Evolutionary conservation across 169 alveolate genomes (phyloP).

Genomic region (Plasmodium inui): DNA sequence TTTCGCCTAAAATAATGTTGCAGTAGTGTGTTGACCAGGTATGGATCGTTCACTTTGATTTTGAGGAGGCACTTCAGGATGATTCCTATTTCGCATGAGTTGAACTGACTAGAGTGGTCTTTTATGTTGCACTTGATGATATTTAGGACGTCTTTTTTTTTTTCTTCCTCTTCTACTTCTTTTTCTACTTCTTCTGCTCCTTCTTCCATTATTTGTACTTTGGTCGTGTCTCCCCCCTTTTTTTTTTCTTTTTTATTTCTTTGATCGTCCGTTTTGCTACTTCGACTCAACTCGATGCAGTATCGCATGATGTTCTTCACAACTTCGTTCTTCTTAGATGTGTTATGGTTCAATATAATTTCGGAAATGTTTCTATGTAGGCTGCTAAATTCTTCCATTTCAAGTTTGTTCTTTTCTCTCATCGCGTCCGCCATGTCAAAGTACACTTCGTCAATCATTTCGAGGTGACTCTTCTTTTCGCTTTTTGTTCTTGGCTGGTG

Average conservation of each 20-base stretch:
- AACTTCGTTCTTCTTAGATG: slow-evolving; percentile 41
- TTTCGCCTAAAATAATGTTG: slow-evolving; percentile 64
- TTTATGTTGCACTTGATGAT: slow-evolving; percentile 25
- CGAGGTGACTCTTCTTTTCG: slow-evolving; percentile 60
- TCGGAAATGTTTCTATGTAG: slow-evolving; percentile 38
- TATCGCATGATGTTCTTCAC: slow-evolving; percentile 50
- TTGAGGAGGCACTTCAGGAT: slow-evolving; percentile 54
- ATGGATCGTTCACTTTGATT: slow-evolving; percentile 38
- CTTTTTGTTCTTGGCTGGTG: slow-evolving; percentile 44
- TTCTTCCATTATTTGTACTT: background rate
- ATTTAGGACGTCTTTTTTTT: slow-evolving; percentile 3
- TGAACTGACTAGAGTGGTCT: slow-evolving; percentile 37
- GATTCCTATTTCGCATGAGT: slow-evolving; percentile 63
- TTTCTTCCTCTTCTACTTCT: background rate
- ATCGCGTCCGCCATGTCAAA: slow-evolving; percentile 73
- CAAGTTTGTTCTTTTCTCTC: slow-evolving; percentile 48
- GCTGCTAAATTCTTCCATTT: slow-evolving; percentile 55
- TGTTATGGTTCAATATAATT: slow-evolving; percentile 36
- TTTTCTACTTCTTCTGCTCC: background rate
- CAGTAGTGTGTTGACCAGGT: slow-evolving; percentile 12
- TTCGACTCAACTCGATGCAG: slow-evolving; percentile 31
- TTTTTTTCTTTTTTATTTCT: background rate
- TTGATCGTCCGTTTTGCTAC: background rate
- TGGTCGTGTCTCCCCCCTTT: background rate
- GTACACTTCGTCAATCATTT: slow-evolving; percentile 50